These are phyloP conservation scores for Basipetospora chlamydospora DNA, from an alignment of 2,329 filamentous ascomycete species.

Conservation along the genomic window DNA sequence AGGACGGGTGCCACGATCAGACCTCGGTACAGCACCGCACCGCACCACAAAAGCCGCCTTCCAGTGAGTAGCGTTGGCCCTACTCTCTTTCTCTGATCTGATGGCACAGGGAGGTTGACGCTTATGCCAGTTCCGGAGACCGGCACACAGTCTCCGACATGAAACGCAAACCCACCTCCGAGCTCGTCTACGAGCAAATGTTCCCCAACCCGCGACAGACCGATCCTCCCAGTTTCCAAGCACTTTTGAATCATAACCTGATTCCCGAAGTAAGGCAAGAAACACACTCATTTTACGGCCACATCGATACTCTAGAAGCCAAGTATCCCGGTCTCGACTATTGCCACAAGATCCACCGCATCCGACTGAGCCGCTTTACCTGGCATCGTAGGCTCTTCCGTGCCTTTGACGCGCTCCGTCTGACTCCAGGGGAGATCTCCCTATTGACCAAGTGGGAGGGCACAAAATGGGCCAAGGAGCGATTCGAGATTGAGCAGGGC, in stretches of 20 bases:
- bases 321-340: slow-evolving; percentile 76
- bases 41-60: too few relatives aligned
- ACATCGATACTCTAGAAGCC: slow-evolving; percentile 64
- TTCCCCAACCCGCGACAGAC: slow-evolving; percentile 52
- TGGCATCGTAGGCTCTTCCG: slow-evolving; percentile 66
- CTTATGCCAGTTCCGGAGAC: neutral
- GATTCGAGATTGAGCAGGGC: slow-evolving; percentile 63
- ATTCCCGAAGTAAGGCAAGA: slow-evolving; percentile 68
- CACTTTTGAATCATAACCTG: slow-evolving; percentile 54
- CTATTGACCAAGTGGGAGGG: slow-evolving; percentile 69
- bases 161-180: slow-evolving; percentile 57
- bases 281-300: slow-evolving; percentile 64
- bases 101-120: too few relatives aligned
- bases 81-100: neutral
- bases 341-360: slow-evolving; percentile 55
- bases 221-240: slow-evolving; percentile 58
- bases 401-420: slow-evolving; percentile 54
- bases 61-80: too few relatives aligned
- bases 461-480: slow-evolving; percentile 68
- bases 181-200: slow-evolving; percentile 61
- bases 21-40: too few relatives aligned
- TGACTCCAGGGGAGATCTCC: slow-evolving; percentile 57
- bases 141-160: slow-evolving; percentile 28
- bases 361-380: slow-evolving; percentile 61
- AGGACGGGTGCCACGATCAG: too few relatives aligned